Evolutionary conservation across 768 basidiomycete genomes (phyloP).

Genomic region (Rhizopogon vinicolor): DNA sequence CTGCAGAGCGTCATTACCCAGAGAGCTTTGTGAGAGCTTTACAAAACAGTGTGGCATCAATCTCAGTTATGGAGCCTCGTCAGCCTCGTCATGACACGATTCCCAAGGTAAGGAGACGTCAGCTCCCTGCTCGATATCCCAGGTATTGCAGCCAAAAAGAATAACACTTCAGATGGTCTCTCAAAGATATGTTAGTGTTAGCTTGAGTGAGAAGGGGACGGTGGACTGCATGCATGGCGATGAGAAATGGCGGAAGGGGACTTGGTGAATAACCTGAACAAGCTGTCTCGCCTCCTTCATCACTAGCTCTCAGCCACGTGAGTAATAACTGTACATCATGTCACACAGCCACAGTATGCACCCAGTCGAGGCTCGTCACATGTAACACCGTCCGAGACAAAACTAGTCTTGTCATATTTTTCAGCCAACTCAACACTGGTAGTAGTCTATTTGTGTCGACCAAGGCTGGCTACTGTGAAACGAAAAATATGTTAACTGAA

Average conservation of each 20-base stretch:
- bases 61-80: slow-evolving; percentile 1
- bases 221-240: slow-evolving; percentile 15
- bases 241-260: slow-evolving; percentile 24
- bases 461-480: background rate
- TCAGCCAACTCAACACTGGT: background rate
- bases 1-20: background rate
- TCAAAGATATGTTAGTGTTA: background rate
- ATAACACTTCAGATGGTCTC: background rate
- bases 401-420: background rate
- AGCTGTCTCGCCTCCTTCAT: slow-evolving; percentile 25
- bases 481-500: background rate
- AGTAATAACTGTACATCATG: slow-evolving; percentile 15
- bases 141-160: background rate
- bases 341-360: slow-evolving; percentile 9
- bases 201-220: slow-evolving; percentile 3
- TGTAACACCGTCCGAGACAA: background rate
- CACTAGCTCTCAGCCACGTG: slow-evolving; percentile 27
- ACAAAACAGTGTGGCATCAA: background rate
- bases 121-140: slow-evolving; percentile 13
- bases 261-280: slow-evolving; percentile 26
- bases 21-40: background rate
- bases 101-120: slow-evolving; percentile 15
- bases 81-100: slow-evolving; percentile 7
- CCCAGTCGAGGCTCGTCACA: background rate
- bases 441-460: background rate